Conservation (phyloP, 345 rosid genomes). For the Dipteronia dyeriana region DNA sequence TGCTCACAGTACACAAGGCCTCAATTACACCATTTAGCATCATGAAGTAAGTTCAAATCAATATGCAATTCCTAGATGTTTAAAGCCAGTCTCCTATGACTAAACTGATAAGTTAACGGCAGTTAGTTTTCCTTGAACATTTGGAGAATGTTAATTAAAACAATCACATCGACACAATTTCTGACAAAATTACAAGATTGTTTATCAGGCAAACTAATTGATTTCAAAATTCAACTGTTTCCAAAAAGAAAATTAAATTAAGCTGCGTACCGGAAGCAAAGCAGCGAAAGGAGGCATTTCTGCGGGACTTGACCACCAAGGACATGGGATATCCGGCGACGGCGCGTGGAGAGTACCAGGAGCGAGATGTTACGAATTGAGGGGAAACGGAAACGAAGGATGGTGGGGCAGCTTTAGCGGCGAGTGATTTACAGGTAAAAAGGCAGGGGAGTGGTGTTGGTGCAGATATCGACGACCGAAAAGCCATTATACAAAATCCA, state of each 20-base stretch:
- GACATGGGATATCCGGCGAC: constrained; percentile 13
- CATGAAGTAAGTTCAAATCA: background rate
- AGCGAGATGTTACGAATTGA: background rate
- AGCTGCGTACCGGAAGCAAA: constrained; percentile 33
- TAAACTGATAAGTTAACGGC: background rate
- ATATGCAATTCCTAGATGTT: background rate
- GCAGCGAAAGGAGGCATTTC: constrained; percentile 35
- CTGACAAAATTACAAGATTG: background rate
- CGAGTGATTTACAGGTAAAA: constrained; percentile 7
- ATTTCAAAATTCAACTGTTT: too few relatives aligned
- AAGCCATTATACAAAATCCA: constrained; percentile 2
- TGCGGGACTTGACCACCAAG: constrained; percentile 7
- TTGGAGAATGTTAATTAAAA: background rate
- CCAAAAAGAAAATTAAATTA: background rate
- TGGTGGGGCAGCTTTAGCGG: background rate
- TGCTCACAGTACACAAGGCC: background rate
- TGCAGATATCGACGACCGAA: constrained; percentile 10
- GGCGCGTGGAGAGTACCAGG: constrained; percentile 2
- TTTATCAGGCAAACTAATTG: background rate
- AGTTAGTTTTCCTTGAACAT: background rate
- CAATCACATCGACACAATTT: background rate
- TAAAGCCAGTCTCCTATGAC: background rate
- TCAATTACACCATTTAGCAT: background rate
- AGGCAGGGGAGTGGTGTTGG: background rate
- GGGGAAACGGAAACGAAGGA: background rate